Evolutionary conservation across 495 filamentous ascomycete genomes (phyloP).

Genomic region (Hypoxylon fuscum): DNA sequence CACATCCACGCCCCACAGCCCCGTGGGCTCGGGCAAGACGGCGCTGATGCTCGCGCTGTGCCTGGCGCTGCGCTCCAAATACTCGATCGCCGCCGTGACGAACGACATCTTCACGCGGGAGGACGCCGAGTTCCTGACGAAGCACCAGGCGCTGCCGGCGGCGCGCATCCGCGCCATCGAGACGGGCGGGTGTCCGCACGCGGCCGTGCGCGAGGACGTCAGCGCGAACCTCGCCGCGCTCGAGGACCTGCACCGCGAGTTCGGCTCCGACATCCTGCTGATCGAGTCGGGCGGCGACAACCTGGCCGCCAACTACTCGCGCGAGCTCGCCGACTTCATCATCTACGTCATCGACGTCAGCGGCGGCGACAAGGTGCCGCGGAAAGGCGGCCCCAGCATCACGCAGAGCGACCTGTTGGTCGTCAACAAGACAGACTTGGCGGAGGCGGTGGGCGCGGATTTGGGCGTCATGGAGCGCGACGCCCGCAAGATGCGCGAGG

Average conservation of each 20-base stretch:
- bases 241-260: conserved; percentile 81
- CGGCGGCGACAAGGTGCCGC: conserved; percentile 95
- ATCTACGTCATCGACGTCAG: conserved; percentile 98
- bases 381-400: conserved; percentile 96
- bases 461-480: conserved; percentile 94
- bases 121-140: conserved; percentile 95
- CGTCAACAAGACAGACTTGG: conserved; percentile 96
- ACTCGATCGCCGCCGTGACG: conserved; percentile 93
- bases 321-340: conserved; percentile 96
- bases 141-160: conserved; percentile 82
- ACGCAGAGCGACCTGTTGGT: conserved; percentile 92
- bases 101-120: conserved; percentile 99
- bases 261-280: conserved; percentile 80
- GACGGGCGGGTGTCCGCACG: conserved; percentile 97
- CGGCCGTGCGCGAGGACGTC: conserved; percentile 98
- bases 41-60: conserved; percentile 94
- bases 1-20: conserved; percentile 61
- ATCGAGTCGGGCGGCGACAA: conserved; percentile 98
- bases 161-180: conserved; percentile 92
- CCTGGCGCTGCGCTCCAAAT: conserved; percentile 74
- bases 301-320: conserved; percentile 92
- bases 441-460: conserved; percentile 91
- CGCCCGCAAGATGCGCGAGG: conserved; percentile 92
- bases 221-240: conserved; percentile 90
- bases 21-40: conserved; percentile 97